A percentile compares a stretch with the other conserved stretches of the same genome.
Evolutionary conservation across 768 basidiomycete genomes (phyloP).

Genomic region (Tulasnella sp.): DNA sequence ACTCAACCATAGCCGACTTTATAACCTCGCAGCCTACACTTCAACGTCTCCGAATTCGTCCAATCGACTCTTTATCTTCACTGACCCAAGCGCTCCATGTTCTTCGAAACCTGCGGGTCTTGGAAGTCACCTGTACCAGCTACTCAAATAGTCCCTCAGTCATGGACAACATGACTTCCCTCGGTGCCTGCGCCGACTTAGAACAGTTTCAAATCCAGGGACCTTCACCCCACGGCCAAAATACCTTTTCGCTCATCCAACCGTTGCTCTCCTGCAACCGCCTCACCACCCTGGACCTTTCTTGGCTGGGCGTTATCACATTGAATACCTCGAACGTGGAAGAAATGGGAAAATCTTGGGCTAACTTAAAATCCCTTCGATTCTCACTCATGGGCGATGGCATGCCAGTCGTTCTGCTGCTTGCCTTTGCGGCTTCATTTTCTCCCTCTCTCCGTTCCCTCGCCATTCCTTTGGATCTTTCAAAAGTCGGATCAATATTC

Average conservation of each 20-base stretch:
- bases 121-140: not conserved
- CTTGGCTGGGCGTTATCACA: not conserved
- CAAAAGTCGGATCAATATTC: not conserved
- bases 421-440: not conserved
- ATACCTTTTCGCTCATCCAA: not conserved
- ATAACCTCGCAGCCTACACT: not conserved
- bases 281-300: not conserved
- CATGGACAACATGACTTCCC: not conserved
- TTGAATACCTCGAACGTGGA: not conserved
- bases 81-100: not conserved
- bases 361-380: not conserved
- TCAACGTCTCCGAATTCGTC: not conserved
- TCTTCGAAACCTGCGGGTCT: not conserved
- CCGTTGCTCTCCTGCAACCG: not conserved
- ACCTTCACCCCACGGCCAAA: not conserved
- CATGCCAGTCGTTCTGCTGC: not conserved
- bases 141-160: not conserved
- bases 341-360: not conserved
- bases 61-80: not conserved
- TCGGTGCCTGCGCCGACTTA: not conserved
- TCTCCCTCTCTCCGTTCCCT: not conserved
- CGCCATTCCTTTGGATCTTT: not conserved
- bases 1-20: not conserved
- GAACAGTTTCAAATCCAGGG: not conserved
- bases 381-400: not conserved